A percentile compares a stretch with the other conserved stretches of the same genome.
These are phyloP conservation scores for Leptomonas seymouri DNA, from an alignment of 208 protist genomes.

Conservation along the genomic window DNA sequence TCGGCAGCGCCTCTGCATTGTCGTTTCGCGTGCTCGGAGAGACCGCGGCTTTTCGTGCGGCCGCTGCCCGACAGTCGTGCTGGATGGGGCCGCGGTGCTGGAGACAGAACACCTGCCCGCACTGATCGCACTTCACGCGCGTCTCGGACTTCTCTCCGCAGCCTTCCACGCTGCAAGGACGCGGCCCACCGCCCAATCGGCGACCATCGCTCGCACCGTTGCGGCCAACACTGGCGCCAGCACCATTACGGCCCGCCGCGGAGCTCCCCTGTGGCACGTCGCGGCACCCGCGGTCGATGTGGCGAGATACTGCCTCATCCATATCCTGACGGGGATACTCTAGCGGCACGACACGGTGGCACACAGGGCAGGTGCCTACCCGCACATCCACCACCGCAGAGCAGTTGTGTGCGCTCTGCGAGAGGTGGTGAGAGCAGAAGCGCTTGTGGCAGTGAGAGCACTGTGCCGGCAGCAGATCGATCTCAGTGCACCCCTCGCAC, in stretches of 20 bases:
- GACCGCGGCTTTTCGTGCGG: slow-evolving; percentile 11
- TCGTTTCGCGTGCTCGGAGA: slow-evolving; percentile 3
- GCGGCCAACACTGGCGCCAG: slow-evolving; percentile 6
- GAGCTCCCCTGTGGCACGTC: slow-evolving; percentile 21
- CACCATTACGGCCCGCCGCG: not conserved
- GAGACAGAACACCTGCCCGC: slow-evolving; percentile 71
- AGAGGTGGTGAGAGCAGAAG: slow-evolving; percentile 84
- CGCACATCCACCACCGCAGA: slow-evolving; percentile 36
- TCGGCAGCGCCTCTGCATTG: not conserved
- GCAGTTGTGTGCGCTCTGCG: slow-evolving; percentile 65
- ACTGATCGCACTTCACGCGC: slow-evolving; percentile 65
- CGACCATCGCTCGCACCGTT: slow-evolving; percentile 14
- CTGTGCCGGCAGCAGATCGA: slow-evolving; percentile 66
- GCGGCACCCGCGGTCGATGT: slow-evolving; percentile 79
- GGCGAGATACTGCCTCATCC: slow-evolving; percentile 75
- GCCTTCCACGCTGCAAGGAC: slow-evolving; percentile 44
- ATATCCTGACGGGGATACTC: slow-evolving; percentile 56
- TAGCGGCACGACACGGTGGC: slow-evolving; percentile 48
- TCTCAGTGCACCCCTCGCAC: slow-evolving; percentile 66
- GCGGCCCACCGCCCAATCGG: slow-evolving; percentile 24
- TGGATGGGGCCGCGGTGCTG: slow-evolving; percentile 62
- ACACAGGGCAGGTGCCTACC: slow-evolving; percentile 56
- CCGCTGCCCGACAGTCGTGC: slow-evolving; percentile 50
- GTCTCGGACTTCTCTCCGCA: slow-evolving; percentile 48
- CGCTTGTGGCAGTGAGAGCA: slow-evolving; percentile 73